These are phyloP conservation scores for Eucalyptus brandiana DNA, from an alignment of 345 rosid species.

Conservation along the genomic window DNA sequence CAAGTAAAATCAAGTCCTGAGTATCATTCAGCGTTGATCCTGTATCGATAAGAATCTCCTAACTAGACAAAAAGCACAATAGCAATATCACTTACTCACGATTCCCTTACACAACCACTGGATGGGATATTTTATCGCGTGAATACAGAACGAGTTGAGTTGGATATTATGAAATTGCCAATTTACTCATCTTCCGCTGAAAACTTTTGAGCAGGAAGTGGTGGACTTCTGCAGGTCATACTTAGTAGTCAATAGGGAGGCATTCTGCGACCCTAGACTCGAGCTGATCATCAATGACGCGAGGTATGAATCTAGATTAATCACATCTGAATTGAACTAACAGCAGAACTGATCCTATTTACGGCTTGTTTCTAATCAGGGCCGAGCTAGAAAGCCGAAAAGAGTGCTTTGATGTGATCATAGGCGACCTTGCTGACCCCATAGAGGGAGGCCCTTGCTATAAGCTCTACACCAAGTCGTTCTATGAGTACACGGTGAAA, in stretches of 20 bases:
- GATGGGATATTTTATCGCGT: neutral
- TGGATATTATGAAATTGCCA: neutral
- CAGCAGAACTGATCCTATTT: neutral
- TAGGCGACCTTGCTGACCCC: constrained; percentile 68
- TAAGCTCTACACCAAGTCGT: constrained; percentile 52
- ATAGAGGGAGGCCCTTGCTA: constrained; percentile 67
- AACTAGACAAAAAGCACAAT: neutral
- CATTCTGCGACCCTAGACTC: constrained; percentile 32
- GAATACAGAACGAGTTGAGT: neutral
- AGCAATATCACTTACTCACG: neutral
- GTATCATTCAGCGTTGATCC: neutral
- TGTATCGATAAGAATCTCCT: neutral
- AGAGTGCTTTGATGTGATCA: constrained; percentile 37
- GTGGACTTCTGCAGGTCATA: constrained; percentile 54
- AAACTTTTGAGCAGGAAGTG: constrained; percentile 31
- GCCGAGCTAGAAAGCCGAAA: constrained; percentile 33
- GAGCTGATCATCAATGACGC: constrained; percentile 53
- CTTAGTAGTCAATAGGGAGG: constrained; percentile 34
- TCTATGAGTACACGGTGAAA: constrained; percentile 36
- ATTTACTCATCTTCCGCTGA: neutral
- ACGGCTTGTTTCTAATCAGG: constrained; percentile 1
- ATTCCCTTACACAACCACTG: neutral
- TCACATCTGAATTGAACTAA: neutral
- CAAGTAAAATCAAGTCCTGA: neutral
- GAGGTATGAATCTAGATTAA: constrained; percentile 1